These are phyloP conservation scores for Salix dunnii DNA, from an alignment of 345 rosid genomes.

Conservation along the genomic window DNA sequence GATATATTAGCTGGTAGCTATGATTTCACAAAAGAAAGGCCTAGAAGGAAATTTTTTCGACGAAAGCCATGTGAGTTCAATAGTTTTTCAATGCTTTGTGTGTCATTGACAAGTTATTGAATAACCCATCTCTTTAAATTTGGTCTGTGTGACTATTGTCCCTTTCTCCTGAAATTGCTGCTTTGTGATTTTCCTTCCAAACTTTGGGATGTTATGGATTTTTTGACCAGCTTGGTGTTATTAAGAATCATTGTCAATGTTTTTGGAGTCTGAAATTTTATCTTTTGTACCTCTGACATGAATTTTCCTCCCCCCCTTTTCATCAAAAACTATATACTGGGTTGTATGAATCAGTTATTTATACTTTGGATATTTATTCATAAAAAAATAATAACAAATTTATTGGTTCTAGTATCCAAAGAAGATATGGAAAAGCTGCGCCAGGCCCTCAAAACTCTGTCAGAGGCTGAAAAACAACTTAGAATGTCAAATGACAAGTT, in stretches of 20 bases:
- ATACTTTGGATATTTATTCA: background rate
- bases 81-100: slow-evolving; percentile 4
- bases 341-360: background rate
- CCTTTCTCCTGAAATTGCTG: background rate
- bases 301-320: background rate
- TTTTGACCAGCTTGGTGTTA: too few species aligned
- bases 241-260: background rate
- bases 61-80: slow-evolving; percentile 66
- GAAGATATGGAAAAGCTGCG: slow-evolving; percentile 96
- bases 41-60: slow-evolving; percentile 73
- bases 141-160: background rate
- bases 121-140: background rate
- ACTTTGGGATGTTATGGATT: too few species aligned
- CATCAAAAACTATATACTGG: background rate
- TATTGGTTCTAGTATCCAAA: slow-evolving; percentile 60
- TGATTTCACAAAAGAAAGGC: slow-evolving; percentile 70
- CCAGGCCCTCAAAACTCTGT: slow-evolving; percentile 81
- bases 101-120: background rate
- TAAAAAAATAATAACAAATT: slow-evolving; percentile 19
- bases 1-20: slow-evolving; percentile 92
- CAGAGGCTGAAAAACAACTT: slow-evolving; percentile 96
- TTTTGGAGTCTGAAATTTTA: background rate
- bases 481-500: slow-evolving; percentile 82
- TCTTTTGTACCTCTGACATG: background rate
- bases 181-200: background rate